Base-by-base conservation (phyloP, 106 monocot species). In the Dendrobium nobile region DNA sequence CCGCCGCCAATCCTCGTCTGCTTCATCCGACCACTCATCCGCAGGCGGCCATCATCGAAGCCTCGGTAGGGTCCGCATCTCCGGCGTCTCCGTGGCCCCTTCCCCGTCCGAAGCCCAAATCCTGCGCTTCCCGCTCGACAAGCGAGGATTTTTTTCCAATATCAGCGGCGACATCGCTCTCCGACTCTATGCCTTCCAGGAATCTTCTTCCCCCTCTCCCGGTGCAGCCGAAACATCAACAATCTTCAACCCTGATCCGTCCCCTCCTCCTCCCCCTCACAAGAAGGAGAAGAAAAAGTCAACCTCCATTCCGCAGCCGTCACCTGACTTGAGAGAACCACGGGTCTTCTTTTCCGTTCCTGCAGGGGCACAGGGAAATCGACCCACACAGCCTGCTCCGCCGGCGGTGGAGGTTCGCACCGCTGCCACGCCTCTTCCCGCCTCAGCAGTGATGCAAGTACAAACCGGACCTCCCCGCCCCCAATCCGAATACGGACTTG, bases 141-240 rank as follows among this genome's bases (percentile, higher is more conserved):
- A 97, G 85, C 87, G 96, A 79, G 90, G 94, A 19, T 41, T 97
- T 9, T 97, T 97, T 85, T 97, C 96, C 78, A 80, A 89, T 80
- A 90, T 97, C 78, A 72, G 86, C 27, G 94, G 96, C 26, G 96
- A 94, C 56, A 85, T 94, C 83, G 87, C 87, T 7, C 87, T 92
- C 78, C 81, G 88, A 28, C 70, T 97, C 61, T 94, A 92, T 79
- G 9, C 67, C 3, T 1, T 88, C 24, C 75, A 56, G 45, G 82
- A 82, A 64, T 31, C 59, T 27, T 2, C 37, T 73, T 33, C 33
- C 6, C 42, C 81, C 3, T 20, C 82, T 16, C 56, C 47, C 8
- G 74, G 72, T 4, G 26, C 40, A 1, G 18, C n/a, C 27, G 67
- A 7, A 9, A 3, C 44, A 42, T 19, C 51, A 70, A 20, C 58